Percentiles rank a stretch among this genome's conserved stretches.
Conservation (phyloP, 108 stramenopile genomes). For the Pseudonitzschia multiseries region DNA sequence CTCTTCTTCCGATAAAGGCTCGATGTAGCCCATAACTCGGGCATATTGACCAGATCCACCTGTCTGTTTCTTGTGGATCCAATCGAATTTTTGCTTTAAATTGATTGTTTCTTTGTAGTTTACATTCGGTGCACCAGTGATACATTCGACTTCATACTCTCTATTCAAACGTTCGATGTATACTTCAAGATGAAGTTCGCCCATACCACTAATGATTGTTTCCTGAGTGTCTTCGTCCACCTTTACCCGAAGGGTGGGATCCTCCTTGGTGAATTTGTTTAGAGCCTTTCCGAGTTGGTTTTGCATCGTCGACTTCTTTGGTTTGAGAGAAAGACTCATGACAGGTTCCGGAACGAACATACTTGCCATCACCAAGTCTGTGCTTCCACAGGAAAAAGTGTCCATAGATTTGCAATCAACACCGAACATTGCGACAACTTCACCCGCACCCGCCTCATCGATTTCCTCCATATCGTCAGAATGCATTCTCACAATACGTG, state of each 20-base stretch:
- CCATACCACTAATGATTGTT: slow-evolving; percentile 99
- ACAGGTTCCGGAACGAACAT: slow-evolving; percentile 99
- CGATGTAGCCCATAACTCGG: slow-evolving; percentile 94
- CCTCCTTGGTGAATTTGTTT: slow-evolving; percentile 96
- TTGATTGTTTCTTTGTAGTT: slow-evolving; percentile 99
- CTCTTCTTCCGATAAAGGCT: slow-evolving; percentile 90
- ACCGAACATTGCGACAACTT: slow-evolving; percentile 99
- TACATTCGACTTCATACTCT: slow-evolving; percentile 93
- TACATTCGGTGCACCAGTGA: slow-evolving; percentile 94
- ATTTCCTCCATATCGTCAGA: slow-evolving; percentile 99
- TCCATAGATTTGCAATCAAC: slow-evolving; percentile 98
- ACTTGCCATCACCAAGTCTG: slow-evolving; percentile 85
- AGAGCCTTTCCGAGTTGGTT: slow-evolving; percentile 94
- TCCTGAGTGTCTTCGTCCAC: slow-evolving; percentile 94
- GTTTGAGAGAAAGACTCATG: slow-evolving; percentile 95
- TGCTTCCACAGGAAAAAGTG: slow-evolving; percentile 93
- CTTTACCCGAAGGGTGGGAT: slow-evolving; percentile 95
- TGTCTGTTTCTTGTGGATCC: slow-evolving; percentile 99
- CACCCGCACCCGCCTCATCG: slow-evolving; percentile 90
- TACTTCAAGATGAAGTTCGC: slow-evolving; percentile 98
- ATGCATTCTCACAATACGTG: slow-evolving; percentile 98
- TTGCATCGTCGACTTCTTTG: slow-evolving; percentile 77
- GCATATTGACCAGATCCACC: slow-evolving; percentile 99
- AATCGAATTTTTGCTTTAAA: slow-evolving; percentile 83
- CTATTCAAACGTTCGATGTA: slow-evolving; percentile 98